Conservation (phyloP, 805 yeast species). For the Yamadazyma olivae region DNA sequence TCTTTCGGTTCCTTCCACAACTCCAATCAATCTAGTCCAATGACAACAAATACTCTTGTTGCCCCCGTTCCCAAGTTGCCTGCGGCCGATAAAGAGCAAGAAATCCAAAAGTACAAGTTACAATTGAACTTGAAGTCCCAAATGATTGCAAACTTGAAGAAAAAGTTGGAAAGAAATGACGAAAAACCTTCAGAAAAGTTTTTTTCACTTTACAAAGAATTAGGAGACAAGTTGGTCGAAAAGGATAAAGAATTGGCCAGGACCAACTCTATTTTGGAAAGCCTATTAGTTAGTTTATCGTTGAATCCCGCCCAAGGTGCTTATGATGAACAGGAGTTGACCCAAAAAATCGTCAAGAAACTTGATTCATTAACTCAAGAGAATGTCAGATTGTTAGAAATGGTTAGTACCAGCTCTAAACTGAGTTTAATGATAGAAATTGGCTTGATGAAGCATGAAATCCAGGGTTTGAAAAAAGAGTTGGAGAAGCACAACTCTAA, state of each 20-base stretch:
- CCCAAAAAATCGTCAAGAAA: constrained; percentile 68
- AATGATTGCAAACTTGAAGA: constrained; percentile 33
- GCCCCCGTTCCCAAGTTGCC: no score
- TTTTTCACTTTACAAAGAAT: constrained; percentile 46
- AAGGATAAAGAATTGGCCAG: constrained; percentile 53
- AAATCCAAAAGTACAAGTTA: constrained; percentile 39
- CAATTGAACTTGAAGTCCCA: constrained; percentile 56
- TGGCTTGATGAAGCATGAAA: constrained; percentile 51
- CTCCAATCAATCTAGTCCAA: no score
- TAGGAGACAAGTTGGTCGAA: constrained; percentile 46
- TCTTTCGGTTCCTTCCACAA: no score
- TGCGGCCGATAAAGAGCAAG: constrained; percentile 9
- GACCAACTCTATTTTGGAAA: constrained; percentile 61
- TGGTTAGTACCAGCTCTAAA: constrained; percentile 74
- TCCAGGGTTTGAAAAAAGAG: background rate
- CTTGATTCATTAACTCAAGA: constrained; percentile 61
- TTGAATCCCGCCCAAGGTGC: constrained; percentile 32
- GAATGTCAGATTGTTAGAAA: constrained; percentile 64
- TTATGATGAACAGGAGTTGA: constrained; percentile 70
- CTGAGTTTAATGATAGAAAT: constrained; percentile 68
- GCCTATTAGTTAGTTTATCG: constrained; percentile 38
- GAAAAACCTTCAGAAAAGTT: constrained; percentile 12
- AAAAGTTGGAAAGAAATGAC: constrained; percentile 22
- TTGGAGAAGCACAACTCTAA: no score
- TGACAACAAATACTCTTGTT: no score